phyloP scores from a whole-genome alignment of 2,329 filamentous ascomycete species.

The Microcyclospora tardicrescens region DNA sequence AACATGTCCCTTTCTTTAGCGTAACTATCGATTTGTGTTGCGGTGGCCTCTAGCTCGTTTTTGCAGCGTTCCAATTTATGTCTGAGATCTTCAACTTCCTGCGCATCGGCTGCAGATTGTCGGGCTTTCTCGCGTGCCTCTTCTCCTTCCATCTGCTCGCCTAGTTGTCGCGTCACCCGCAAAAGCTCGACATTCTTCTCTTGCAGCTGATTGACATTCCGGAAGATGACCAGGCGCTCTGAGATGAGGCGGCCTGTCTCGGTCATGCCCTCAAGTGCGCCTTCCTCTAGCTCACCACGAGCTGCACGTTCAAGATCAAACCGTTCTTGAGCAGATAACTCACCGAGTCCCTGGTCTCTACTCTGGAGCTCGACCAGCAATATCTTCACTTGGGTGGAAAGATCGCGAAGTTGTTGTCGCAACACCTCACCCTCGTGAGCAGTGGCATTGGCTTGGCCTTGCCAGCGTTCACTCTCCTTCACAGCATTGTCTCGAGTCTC shows the following conservation, averaged over 20 bases:
- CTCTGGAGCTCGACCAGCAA: conserved; percentile 77
- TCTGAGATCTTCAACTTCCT: conserved; percentile 59
- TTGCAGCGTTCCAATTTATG: conserved; percentile 64
- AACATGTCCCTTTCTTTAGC: conserved; percentile 96
- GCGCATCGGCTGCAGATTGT: conserved; percentile 41
- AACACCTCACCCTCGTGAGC: conserved; percentile 61
- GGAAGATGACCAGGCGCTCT: conserved; percentile 79
- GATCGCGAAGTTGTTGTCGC: conserved; percentile 74
- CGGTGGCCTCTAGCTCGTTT: conserved; percentile 73
- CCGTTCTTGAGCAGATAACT: conserved; percentile 58
- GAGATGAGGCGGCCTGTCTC: conserved; percentile 84
- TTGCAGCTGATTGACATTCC: conserved; percentile 70
- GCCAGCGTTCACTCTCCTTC: conserved; percentile 65
- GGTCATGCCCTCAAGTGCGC: conserved; percentile 59
- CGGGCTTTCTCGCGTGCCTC: conserved; percentile 55
- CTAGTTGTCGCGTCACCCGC: conserved; percentile 69
- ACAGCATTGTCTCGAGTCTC: conserved; percentile 67
- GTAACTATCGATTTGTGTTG: conserved; percentile 78
- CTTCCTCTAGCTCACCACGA: conserved; percentile 59
- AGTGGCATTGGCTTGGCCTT: conserved; percentile 53
- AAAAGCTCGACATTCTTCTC: conserved; percentile 78
- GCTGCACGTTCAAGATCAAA: conserved; percentile 66
- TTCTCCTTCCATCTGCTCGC: conserved; percentile 80
- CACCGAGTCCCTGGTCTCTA: conserved; percentile 63
- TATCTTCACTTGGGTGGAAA: conserved; percentile 81